Evolutionary conservation across 73 alveolate genomes (phyloP), one percentile per base, ranked within the genome.

Genomic region (Paraurostyla sp.): DNA sequence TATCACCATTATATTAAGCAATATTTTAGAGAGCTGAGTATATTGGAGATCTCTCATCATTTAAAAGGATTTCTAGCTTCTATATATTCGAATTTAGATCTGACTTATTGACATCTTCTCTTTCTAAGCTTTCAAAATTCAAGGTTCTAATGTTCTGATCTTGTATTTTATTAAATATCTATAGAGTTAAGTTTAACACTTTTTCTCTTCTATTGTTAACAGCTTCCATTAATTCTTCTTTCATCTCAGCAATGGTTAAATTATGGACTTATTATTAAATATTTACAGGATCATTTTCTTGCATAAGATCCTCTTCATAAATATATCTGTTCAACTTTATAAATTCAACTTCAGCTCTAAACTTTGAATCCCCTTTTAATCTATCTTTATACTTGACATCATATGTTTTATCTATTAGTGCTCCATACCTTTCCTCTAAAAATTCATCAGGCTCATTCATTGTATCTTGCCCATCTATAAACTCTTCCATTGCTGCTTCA

Each of bases 141-240:
- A 16, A 16, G 3, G 71, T 73, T 27, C 20, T 42, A 2, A 73
- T 16, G 6, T 13, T 2, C 71, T 73, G 7, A 50, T 73, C 87
- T 38, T 73, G 87, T 18, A 73, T 22, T 29, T 73, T 73, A 33
- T 73, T 73, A 71, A 73, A 73, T 0, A 73, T 16, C 4, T 23
- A 7, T 1, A 73, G 7, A 0, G 87, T n/a, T 2, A 48, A 18
- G 0, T 30, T 50, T 6, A 73, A 71, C n/a, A 73, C 71, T 15
- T 73, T 38, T 22, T 42, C 59, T 25, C 29, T 73, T 23, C 87
- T n/a, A 0, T 42, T 22, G 49, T 73, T 73, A n/a, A 73, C 41
- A 9, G 87, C 57, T 43, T 73, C 50, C 4, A 73, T 7, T 13
- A 73, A 48, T 30, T 73, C 56, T 30, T 73, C 71, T 30, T 73